A percentile compares a stretch with the other conserved stretches of the same genome.
Evolutionary conservation across 2,329 filamentous ascomycete species (phyloP).

Genomic region (Colletotrichum musae): DNA sequence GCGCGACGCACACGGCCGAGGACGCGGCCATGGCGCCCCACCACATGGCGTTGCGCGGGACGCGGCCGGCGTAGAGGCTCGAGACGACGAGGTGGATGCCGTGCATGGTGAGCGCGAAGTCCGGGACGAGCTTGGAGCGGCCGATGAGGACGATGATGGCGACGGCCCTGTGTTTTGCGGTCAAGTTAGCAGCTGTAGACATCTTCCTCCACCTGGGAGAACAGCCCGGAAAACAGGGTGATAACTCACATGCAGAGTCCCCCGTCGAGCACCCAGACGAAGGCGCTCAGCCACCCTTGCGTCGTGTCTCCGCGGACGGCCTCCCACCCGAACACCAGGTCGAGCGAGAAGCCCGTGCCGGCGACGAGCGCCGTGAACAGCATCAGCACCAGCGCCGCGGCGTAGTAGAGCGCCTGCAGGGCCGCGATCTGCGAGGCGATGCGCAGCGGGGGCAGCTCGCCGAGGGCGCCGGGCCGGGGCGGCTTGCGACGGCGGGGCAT

Average conservation of each 20-base stretch:
- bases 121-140: slow-evolving; percentile 93
- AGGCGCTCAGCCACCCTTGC: slow-evolving; percentile 71
- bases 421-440: slow-evolving; percentile 72
- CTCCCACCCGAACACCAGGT: slow-evolving; percentile 71
- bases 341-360: slow-evolving; percentile 67
- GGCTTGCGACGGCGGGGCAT: slow-evolving; percentile 72
- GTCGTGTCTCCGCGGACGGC: slow-evolving; percentile 73
- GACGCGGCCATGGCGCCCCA: slow-evolving; percentile 75
- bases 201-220: background rate
- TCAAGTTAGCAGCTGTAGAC: background rate
- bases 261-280: slow-evolving; percentile 71
- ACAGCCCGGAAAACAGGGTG: background rate
- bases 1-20: slow-evolving; percentile 62
- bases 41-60: slow-evolving; percentile 89
- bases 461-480: slow-evolving; percentile 71
- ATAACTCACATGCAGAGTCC: slow-evolving; percentile 65
- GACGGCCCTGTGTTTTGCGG: slow-evolving; percentile 72
- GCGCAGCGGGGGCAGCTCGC: slow-evolving; percentile 72
- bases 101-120: slow-evolving; percentile 93
- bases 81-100: slow-evolving; percentile 85
- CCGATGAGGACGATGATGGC: slow-evolving; percentile 87
- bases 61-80: slow-evolving; percentile 80
- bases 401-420: slow-evolving; percentile 71
- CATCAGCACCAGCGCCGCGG: slow-evolving; percentile 64
- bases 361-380: slow-evolving; percentile 72